Percentiles rank a stretch among this genome's conserved stretches.
These are phyloP conservation scores for Phytopythium boreale DNA, from an alignment of 352 stramenopile genomes.

Conservation along the genomic window DNA sequence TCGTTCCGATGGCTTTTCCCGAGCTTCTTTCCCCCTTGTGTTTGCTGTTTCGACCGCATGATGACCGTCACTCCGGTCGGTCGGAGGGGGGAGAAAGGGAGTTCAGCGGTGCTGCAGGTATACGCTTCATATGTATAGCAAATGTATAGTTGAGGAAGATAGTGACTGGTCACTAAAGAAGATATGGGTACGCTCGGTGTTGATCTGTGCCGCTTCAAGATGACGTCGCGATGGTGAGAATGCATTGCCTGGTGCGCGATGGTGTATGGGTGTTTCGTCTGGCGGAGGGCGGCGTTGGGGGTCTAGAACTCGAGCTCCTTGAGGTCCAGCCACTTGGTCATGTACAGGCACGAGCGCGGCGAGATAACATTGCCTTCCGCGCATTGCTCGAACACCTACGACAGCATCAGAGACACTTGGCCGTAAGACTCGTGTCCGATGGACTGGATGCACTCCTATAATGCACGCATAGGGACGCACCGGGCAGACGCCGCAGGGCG, in stretches of 20 bases:
- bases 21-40: neutral
- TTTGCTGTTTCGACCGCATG: neutral
- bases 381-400: conserved; percentile 88
- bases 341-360: conserved; percentile 88
- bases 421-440: too few species aligned
- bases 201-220: neutral
- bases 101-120: neutral
- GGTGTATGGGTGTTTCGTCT: too few species aligned
- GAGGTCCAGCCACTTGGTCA: conserved; percentile 89
- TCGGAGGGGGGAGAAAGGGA: neutral
- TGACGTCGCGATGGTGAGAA: too few species aligned
- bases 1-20: neutral
- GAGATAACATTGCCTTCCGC: conserved; percentile 90
- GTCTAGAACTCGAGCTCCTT: conserved; percentile 82
- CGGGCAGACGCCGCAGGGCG: conserved; percentile 87
- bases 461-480: conserved; percentile 29
- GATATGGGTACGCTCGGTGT: neutral
- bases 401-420: conserved; percentile 11
- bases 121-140: neutral
- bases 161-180: neutral
- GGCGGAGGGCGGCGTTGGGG: too few species aligned
- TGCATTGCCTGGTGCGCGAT: too few species aligned
- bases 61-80: neutral
- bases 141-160: neutral
- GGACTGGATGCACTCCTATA: neutral